phyloP scores from a whole-genome alignment of 495 filamentous ascomycete genomes.

The Neurospora tetrasperma region DNA sequence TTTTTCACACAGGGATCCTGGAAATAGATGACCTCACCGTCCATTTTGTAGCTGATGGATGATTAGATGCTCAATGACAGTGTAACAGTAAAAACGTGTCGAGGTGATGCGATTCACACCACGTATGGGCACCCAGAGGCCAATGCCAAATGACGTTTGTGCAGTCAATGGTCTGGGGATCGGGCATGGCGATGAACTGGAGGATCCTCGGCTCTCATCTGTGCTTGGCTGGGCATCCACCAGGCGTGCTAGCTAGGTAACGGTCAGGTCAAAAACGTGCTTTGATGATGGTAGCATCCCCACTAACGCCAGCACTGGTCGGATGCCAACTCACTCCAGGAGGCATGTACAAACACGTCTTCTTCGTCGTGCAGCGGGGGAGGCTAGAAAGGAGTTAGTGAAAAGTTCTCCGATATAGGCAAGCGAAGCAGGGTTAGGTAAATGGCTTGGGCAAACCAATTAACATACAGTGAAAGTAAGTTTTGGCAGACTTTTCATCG shows the following conservation, averaged over 20 bases:
- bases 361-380: neutral
- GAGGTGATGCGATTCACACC: neutral
- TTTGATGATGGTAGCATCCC: neutral
- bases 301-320: neutral
- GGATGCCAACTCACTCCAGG: neutral
- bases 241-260: neutral
- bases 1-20: neutral
- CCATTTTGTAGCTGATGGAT: neutral
- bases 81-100: neutral
- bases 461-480: neutral
- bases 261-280: neutral
- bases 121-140: neutral
- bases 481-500: neutral
- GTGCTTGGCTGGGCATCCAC: slow-evolving; percentile 1
- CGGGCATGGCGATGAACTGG: neutral
- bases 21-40: neutral
- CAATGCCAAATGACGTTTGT: neutral
- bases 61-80: neutral
- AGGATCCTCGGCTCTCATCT: neutral
- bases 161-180: neutral
- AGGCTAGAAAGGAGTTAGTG: neutral
- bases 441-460: neutral
- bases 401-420: neutral
- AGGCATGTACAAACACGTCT: neutral
- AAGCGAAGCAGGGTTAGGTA: neutral